Evolutionary conservation across 768 basidiomycete genomes (phyloP).

Genomic region (Trametopsis cervina): DNA sequence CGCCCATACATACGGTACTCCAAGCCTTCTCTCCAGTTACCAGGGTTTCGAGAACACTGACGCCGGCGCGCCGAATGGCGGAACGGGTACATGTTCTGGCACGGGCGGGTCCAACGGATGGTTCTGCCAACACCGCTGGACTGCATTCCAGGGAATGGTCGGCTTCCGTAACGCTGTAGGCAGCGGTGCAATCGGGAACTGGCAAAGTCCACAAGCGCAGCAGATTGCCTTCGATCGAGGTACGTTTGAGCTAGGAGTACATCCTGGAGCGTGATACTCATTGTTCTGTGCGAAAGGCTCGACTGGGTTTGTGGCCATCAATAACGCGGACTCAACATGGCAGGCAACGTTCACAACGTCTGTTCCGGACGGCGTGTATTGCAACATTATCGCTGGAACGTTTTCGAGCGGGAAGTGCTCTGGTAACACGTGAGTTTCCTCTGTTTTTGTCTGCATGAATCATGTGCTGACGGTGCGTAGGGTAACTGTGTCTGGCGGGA

Average conservation of each 20-base stretch:
- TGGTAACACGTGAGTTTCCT: constrained; percentile 37
- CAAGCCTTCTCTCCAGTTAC: constrained; percentile 57
- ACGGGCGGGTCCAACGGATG: constrained; percentile 51
- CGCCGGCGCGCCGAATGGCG: constrained; percentile 54
- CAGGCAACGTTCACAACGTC: constrained; percentile 48
- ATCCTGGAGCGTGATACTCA: neutral
- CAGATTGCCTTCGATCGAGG: constrained; percentile 67
- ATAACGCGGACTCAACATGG: constrained; percentile 55
- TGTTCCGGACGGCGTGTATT: constrained; percentile 52
- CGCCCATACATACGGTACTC: constrained; percentile 61
- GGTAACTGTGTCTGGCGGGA: constrained; percentile 42
- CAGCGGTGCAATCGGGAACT: constrained; percentile 40
- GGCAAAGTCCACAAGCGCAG: constrained; percentile 48
- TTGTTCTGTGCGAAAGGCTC: constrained; percentile 28
- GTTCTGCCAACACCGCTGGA: constrained; percentile 61
- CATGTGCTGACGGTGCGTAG: constrained; percentile 24
- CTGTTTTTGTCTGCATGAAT: neutral
- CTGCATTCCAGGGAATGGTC: constrained; percentile 50
- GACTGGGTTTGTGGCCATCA: constrained; percentile 57
- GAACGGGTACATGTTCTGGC: constrained; percentile 44
- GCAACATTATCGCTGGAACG: constrained; percentile 54
- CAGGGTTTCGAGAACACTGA: constrained; percentile 38
- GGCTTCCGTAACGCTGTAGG: constrained; percentile 59
- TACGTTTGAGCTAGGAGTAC: constrained; percentile 15
- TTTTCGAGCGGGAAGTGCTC: constrained; percentile 37